A percentile compares a stretch with the other conserved stretches of the same genome.
These are phyloP conservation scores for Mycena indigotica DNA, from an alignment of 768 basidiomycete genomes.

Conservation along the genomic window DNA sequence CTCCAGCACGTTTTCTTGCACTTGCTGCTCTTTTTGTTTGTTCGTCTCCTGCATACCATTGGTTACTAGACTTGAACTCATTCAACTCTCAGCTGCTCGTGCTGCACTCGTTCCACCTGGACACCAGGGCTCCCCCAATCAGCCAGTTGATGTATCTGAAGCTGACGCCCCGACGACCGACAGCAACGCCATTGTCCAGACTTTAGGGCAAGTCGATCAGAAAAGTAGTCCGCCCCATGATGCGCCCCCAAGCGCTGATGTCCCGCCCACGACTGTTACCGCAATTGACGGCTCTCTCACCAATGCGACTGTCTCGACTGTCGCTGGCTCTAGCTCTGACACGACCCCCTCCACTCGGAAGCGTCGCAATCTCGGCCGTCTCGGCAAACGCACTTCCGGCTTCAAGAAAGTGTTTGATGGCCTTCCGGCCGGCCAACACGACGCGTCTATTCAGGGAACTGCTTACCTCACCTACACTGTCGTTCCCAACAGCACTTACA, in stretches of 20 bases:
- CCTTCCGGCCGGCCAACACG: constrained; percentile 35
- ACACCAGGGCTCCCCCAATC: constrained; percentile 18
- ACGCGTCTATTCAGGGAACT: constrained; percentile 48
- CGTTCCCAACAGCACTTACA: constrained; percentile 42
- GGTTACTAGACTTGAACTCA: not conserved
- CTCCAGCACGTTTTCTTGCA: constrained; percentile 3
- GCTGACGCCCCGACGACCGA: constrained; percentile 18
- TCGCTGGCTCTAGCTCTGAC: constrained; percentile 10
- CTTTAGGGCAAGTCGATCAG: constrained; percentile 12
- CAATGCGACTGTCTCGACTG: constrained; percentile 19
- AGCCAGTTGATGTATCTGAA: constrained; percentile 25
- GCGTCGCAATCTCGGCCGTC: constrained; percentile 7
- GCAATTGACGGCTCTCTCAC: constrained; percentile 46
- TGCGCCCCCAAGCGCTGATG: constrained; percentile 9
- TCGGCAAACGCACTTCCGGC: constrained; percentile 2
- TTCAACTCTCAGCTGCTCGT: constrained; percentile 20
- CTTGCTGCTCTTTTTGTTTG: constrained; percentile 9
- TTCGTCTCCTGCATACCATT: not conserved
- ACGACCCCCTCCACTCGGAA: not conserved
- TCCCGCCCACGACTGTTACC: constrained; percentile 36
- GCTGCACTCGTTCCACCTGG: constrained; percentile 30
- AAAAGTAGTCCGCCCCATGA: constrained; percentile 1
- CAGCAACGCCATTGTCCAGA: constrained; percentile 7
- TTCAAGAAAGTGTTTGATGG: constrained; percentile 40
- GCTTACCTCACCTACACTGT: constrained; percentile 52